Percentiles rank a stretch among this genome's conserved stretches.
Evolutionary conservation across 768 basidiomycete species (phyloP).

Genomic region (Amanita jacksonii): DNA sequence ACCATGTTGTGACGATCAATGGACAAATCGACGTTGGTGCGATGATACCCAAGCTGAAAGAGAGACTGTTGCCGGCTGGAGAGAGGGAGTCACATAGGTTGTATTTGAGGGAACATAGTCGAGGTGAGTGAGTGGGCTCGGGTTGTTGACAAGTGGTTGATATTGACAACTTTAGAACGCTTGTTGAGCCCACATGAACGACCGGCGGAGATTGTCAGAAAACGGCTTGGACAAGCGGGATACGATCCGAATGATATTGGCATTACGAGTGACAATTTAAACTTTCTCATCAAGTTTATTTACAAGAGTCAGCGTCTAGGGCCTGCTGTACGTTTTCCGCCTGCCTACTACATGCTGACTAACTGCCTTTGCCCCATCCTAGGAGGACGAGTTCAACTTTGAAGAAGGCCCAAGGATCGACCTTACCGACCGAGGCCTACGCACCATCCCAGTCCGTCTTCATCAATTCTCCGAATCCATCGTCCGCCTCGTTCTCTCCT

Average conservation of each 20-base stretch:
- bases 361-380: not conserved
- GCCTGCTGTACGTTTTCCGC: slow-evolving; percentile 17
- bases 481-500: slow-evolving; percentile 76
- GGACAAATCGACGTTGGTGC: slow-evolving; percentile 60
- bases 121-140: slow-evolving; percentile 41
- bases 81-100: slow-evolving; percentile 54
- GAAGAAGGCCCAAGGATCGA: slow-evolving; percentile 67
- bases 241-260: slow-evolving; percentile 76
- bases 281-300: slow-evolving; percentile 82
- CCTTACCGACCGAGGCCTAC: slow-evolving; percentile 68
- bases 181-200: slow-evolving; percentile 71
- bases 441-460: slow-evolving; percentile 81
- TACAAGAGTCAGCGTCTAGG: slow-evolving; percentile 68
- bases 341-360: not conserved
- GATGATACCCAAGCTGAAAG: slow-evolving; percentile 51
- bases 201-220: slow-evolving; percentile 76
- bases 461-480: slow-evolving; percentile 82
- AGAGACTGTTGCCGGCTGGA: slow-evolving; percentile 40
- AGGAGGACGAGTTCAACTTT: slow-evolving; percentile 70
- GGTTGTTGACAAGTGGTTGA: slow-evolving; percentile 1
- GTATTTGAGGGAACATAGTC: slow-evolving; percentile 67
- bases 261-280: slow-evolving; percentile 68
- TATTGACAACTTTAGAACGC: slow-evolving; percentile 47
- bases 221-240: slow-evolving; percentile 82
- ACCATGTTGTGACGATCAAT: slow-evolving; percentile 58